Evolutionary conservation across 1,139 yeast species (phyloP).

Genomic region (Taphrina populina): DNA sequence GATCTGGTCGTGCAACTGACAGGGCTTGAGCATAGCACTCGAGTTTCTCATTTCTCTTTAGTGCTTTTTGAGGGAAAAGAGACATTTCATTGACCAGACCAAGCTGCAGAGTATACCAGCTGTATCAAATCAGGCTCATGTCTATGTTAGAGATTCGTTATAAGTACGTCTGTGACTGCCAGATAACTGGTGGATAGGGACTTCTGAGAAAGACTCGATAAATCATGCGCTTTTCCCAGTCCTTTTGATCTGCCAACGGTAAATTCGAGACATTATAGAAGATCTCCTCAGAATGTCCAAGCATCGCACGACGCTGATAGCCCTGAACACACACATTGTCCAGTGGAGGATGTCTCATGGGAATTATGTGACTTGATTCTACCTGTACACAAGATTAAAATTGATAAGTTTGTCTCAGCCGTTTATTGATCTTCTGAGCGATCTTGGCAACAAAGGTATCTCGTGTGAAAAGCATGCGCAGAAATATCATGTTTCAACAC

Average conservation of each 20-base stretch:
- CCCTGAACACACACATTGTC: too few relatives aligned
- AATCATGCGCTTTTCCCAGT: conserved; percentile 29
- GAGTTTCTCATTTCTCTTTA: conserved; percentile 8
- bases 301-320: neutral
- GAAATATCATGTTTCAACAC: too few relatives aligned
- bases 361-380: too few relatives aligned
- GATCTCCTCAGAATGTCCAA: neutral
- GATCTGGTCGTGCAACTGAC: conserved; percentile 1
- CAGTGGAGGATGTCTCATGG: too few relatives aligned
- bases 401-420: too few relatives aligned
- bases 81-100: conserved; percentile 39
- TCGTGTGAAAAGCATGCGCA: too few relatives aligned
- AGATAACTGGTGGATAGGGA: conserved; percentile 20
- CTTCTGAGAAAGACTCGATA: conserved; percentile 21
- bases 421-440: too few relatives aligned
- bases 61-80: conserved; percentile 35
- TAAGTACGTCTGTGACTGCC: conserved; percentile 2
- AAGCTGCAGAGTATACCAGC: conserved; percentile 28
- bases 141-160: neutral
- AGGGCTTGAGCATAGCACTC: conserved; percentile 1
- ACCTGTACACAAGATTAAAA: too few relatives aligned
- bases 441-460: too few relatives aligned
- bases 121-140: neutral
- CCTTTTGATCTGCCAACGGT: conserved; percentile 13
- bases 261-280: conserved; percentile 15